Evolutionary conservation across 148 eudicot species (phyloP), one percentile per base, ranked within the genome.

Genomic region (Fagopyrum homotropicum): DNA sequence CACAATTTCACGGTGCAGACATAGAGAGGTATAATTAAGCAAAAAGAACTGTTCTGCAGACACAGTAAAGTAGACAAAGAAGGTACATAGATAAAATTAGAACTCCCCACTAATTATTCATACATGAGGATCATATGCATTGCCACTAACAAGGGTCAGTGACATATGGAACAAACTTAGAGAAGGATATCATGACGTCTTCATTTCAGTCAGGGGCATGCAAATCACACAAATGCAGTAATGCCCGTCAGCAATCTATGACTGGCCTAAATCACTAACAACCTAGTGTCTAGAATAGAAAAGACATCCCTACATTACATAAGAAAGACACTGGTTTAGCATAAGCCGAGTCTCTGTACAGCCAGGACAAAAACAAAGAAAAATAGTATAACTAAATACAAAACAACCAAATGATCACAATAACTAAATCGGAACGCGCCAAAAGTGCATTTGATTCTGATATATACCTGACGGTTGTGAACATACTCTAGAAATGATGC

Each of bases 401-500:
- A 48, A 48, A 6, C 7, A 48, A 48, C 7, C 7, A 48, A 5
- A 48, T 48, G 7, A 9, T 6, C 7, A 48, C 50, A 48, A 48
- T 48, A 48, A 48, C 10, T 48, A 48, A 2, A 9, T 48, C 50
- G 10, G 50, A 48, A 48, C 50, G 1, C 7, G 10, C 10, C 7
- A 48, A 48, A 48, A 48, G 16, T 16, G 26, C 45, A 63, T 10
- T 29, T 29, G 69, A 63, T 64, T 35, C 69, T 46, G 63, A 6
- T 50, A 46, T 26, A 72, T 80, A 95, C 97, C 94, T 92, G 99
- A 44, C 99, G 99, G 80, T 89, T 95, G 80, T 92, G 94, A 73
- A 95, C 92, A 75, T 95, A 95, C 63, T 95, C 96, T 76, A 95
- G 76, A 83, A 84, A 95, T 14, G 97, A 86, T n/a, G 96, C 90